Evolutionary conservation across 176 grass and related monocot species (phyloP).

Genomic region (Eleusine coracana): DNA sequence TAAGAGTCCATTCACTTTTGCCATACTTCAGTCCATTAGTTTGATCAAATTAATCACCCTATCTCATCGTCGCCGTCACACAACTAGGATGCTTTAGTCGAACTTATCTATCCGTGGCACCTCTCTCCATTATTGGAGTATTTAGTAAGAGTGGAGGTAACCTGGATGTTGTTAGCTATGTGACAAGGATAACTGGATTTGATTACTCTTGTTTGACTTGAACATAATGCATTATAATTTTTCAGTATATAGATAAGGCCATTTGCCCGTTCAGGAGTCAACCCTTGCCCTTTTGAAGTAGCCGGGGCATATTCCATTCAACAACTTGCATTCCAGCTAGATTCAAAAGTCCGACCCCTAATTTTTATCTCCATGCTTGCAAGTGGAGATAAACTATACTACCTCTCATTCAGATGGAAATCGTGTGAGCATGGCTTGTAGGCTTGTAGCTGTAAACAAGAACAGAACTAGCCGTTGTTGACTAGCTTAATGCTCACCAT

Average conservation of each 20-base stretch:
- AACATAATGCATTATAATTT: not conserved
- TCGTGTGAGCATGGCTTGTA: not conserved
- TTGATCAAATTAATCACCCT: not conserved
- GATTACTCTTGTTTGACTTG: not conserved
- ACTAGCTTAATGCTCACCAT: not conserved
- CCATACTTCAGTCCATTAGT: not conserved
- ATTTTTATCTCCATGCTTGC: not conserved
- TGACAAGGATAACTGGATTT: not conserved
- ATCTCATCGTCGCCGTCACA: not conserved
- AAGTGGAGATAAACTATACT: not conserved
- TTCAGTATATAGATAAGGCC: not conserved
- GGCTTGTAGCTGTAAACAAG: not conserved
- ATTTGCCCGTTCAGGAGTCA: not conserved
- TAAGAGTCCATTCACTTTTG: not conserved
- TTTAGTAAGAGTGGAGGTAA: not conserved
- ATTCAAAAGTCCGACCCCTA: not conserved
- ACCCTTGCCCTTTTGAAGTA: not conserved
- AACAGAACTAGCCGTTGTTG: not conserved
- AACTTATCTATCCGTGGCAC: not conserved
- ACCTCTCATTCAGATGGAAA: not conserved
- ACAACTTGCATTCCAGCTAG: conserved; percentile 8
- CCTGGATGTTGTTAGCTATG: not conserved
- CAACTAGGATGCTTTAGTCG: not conserved
- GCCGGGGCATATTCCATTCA: not conserved
- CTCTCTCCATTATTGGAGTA: not conserved